These are phyloP conservation scores for Persicaria tinctoria DNA, from an alignment of 148 eudicot species.

Conservation along the genomic window DNA sequence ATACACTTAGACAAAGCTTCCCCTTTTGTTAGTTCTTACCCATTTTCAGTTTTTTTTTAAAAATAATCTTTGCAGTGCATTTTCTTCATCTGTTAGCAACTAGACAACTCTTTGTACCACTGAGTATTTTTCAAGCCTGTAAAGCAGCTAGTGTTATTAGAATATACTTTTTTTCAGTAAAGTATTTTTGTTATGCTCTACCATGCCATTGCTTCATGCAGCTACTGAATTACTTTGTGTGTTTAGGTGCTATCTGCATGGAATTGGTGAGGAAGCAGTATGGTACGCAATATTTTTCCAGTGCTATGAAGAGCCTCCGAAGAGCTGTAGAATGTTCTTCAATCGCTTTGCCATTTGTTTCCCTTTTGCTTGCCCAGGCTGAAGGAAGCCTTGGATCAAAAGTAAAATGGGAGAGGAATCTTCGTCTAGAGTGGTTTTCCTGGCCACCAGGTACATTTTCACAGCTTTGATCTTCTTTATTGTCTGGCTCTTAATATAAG, in stretches of 20 bases:
- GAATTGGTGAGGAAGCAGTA: slow-evolving; percentile 60
- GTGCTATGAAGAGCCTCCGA: slow-evolving; percentile 59
- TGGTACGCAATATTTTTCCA: slow-evolving; percentile 50
- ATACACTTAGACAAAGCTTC: neutral
- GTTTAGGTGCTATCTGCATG: slow-evolving; percentile 73
- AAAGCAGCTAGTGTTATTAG: neutral
- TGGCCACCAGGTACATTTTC: slow-evolving; percentile 79
- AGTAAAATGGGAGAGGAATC: slow-evolving; percentile 59
- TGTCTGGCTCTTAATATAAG: neutral
- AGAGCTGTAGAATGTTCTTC: slow-evolving; percentile 51
- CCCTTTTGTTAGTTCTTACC: neutral
- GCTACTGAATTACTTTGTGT: slow-evolving; percentile 12
- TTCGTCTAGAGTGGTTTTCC: slow-evolving; percentile 65
- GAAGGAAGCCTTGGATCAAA: slow-evolving; percentile 87
- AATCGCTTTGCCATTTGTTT: slow-evolving; percentile 47
- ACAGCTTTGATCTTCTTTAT: neutral
- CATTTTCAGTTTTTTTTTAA: neutral
- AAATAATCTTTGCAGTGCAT: neutral
- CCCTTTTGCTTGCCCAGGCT: slow-evolving; percentile 77
- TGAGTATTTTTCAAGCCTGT: neutral
- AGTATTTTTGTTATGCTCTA: neutral
- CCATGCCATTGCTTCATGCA: neutral
- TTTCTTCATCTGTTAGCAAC: neutral
- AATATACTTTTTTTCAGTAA: neutral
- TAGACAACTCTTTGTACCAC: neutral